Percentiles rank a stretch among this genome's conserved stretches.
These are phyloP conservation scores for Sphaerosporella brunnea DNA, from an alignment of 495 filamentous ascomycete species.

Conservation along the genomic window DNA sequence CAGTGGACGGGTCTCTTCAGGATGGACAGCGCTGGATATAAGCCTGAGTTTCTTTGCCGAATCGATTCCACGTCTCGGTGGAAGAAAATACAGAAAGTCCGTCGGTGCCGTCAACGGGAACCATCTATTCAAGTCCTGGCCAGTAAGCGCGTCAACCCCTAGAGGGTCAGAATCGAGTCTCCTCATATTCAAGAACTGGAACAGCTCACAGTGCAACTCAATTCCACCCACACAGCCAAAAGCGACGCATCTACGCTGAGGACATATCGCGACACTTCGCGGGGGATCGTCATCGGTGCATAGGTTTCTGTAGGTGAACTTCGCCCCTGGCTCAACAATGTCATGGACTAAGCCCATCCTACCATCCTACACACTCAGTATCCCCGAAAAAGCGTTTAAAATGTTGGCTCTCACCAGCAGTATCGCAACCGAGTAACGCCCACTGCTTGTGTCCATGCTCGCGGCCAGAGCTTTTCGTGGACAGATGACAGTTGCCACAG, in stretches of 20 bases:
- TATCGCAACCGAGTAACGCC: conserved; percentile 42
- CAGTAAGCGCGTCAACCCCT: conserved; percentile 42
- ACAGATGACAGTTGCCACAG: conserved; percentile 33
- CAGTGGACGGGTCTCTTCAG: conserved; percentile 22
- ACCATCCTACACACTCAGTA: conserved; percentile 30
- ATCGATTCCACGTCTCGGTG: conserved; percentile 37
- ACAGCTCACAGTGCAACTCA: conserved; percentile 43
- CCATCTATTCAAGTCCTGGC: conserved; percentile 41
- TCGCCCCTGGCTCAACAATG: conserved; percentile 26
- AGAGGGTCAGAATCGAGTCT: not conserved
- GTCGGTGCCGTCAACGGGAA: conserved; percentile 50
- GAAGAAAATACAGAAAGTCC: conserved; percentile 50
- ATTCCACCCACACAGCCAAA: conserved; percentile 53
- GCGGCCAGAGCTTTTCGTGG: conserved; percentile 42
- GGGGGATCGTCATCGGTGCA: conserved; percentile 50
- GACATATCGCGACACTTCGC: conserved; percentile 49
- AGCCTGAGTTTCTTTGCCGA: conserved; percentile 41
- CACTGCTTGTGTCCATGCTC: conserved; percentile 44
- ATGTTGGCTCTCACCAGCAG: conserved; percentile 33
- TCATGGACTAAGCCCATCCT: conserved; percentile 49
- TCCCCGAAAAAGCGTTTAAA: no score
- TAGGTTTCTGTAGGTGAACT: conserved; percentile 36
- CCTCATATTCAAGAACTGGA: not conserved
- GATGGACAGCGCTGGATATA: conserved; percentile 47
- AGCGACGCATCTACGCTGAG: conserved; percentile 47